Evolutionary conservation across 257 asterid species (phyloP).

Genomic region (Solanum etuberosum): DNA sequence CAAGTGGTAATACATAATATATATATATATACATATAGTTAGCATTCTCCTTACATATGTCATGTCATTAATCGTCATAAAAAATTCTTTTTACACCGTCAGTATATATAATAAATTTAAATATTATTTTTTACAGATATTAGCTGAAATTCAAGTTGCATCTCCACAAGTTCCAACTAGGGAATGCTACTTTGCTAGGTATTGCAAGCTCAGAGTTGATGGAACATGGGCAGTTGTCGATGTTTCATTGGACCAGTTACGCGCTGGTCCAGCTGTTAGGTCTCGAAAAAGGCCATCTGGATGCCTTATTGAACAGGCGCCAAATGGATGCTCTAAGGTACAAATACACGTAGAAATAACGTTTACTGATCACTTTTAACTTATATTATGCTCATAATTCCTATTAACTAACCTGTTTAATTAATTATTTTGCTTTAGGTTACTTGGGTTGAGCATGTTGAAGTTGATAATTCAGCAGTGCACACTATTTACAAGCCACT

Average conservation of each 20-base stretch:
- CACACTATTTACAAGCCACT: slow-evolving; percentile 37
- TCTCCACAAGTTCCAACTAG: slow-evolving; percentile 44
- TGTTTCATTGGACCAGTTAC: slow-evolving; percentile 32
- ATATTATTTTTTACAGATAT: slow-evolving; percentile 14
- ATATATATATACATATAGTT: no score
- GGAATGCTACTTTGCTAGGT: slow-evolving; percentile 27
- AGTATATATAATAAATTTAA: neutral
- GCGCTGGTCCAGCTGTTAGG: neutral
- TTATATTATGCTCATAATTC: neutral
- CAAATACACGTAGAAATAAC: neutral
- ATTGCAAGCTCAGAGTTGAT: slow-evolving; percentile 24
- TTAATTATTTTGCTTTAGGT: slow-evolving; percentile 10
- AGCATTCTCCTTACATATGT: neutral
- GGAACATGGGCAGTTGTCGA: slow-evolving; percentile 47
- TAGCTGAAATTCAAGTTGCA: slow-evolving; percentile 40
- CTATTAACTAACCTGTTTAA: neutral
- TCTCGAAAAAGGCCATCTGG: slow-evolving; percentile 63
- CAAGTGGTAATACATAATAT: slow-evolving; percentile 26
- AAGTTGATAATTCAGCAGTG: slow-evolving; percentile 16
- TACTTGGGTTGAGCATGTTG: slow-evolving; percentile 58
- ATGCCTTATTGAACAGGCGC: slow-evolving; percentile 32
- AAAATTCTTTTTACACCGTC: neutral
- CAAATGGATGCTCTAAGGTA: slow-evolving; percentile 45
- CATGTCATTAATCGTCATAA: neutral
- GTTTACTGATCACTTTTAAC: neutral